These are phyloP conservation scores for Euclidium syriacum DNA, from an alignment of 345 rosid species.

Conservation along the genomic window DNA sequence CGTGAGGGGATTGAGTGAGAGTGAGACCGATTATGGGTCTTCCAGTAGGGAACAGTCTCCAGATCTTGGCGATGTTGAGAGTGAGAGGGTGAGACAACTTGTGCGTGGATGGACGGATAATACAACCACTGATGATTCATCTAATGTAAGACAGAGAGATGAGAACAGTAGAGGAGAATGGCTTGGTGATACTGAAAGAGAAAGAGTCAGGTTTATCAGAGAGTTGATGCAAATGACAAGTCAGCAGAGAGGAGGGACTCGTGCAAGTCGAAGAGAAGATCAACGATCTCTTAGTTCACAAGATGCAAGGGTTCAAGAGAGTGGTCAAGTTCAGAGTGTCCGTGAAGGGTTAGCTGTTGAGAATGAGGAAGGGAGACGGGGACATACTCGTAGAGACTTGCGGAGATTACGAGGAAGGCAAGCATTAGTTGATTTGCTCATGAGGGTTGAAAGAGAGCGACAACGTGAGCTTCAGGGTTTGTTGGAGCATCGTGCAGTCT, in stretches of 20 bases:
- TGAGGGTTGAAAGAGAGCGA: conserved; percentile 86
- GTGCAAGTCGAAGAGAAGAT: conserved; percentile 54
- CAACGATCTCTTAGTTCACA: conserved; percentile 34
- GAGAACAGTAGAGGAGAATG: conserved; percentile 76
- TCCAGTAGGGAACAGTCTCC: conserved; percentile 86
- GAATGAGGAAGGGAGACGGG: conserved; percentile 69
- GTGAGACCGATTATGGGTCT: neutral
- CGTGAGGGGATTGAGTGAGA: neutral
- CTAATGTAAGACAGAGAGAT: conserved; percentile 55
- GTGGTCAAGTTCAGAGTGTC: conserved; percentile 44
- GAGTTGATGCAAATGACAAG: conserved; percentile 97
- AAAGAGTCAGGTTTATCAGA: conserved; percentile 94
- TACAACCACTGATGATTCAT: conserved; percentile 59
- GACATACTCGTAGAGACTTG: conserved; percentile 64
- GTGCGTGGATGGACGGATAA: conserved; percentile 92
- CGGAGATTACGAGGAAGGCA: conserved; percentile 92
- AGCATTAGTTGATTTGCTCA: conserved; percentile 78
- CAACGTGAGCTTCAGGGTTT: conserved; percentile 83
- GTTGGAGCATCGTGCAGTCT: conserved; percentile 95
- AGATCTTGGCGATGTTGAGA: conserved; percentile 87
- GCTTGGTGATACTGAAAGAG: conserved; percentile 98
- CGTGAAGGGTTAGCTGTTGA: conserved; percentile 52
- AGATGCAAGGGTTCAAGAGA: conserved; percentile 21
- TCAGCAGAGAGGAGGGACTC: conserved; percentile 73
- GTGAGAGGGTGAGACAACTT: conserved; percentile 96